These are phyloP conservation scores for Colletotrichum phormii DNA, from an alignment of 2,329 filamentous ascomycete species.

Conservation along the genomic window DNA sequence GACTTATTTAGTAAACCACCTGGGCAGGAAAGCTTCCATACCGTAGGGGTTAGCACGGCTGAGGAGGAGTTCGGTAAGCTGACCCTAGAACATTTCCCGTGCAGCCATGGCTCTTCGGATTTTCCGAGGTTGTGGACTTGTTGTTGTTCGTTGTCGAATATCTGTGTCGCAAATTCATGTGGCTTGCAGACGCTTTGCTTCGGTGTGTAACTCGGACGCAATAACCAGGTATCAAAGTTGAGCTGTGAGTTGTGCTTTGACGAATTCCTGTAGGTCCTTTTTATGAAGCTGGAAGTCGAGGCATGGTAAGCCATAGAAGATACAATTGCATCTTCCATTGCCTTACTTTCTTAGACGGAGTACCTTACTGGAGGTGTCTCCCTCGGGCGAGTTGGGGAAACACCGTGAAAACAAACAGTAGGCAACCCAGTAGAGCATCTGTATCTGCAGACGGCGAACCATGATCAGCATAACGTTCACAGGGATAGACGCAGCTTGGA, in stretches of 20 bases:
- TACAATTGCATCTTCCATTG: too few relatives aligned
- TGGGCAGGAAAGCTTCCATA: background rate
- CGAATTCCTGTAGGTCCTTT: background rate
- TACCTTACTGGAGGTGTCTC: too few relatives aligned
- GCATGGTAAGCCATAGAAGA: too few relatives aligned
- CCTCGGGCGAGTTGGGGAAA: background rate
- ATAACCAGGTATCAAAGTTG: background rate
- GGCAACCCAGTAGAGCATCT: background rate
- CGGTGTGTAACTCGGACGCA: background rate
- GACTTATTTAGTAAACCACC: background rate
- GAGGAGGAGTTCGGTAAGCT: background rate
- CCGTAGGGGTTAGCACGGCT: background rate
- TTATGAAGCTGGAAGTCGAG: background rate
- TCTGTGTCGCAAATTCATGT: background rate
- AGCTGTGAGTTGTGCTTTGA: background rate
- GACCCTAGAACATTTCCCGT: background rate
- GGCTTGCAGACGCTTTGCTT: background rate
- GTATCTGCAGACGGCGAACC: background rate
- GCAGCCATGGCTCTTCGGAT: background rate
- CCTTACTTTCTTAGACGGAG: too few relatives aligned
- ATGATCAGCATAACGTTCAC: background rate
- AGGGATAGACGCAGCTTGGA: slow-evolving; percentile 19
- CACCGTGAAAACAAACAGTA: background rate
- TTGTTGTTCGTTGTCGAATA: background rate
- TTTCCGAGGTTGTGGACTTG: too few relatives aligned